Base-by-base conservation (phyloP, 1,284 basidiomycete species). In the Ganoderma meredithae region DNA sequence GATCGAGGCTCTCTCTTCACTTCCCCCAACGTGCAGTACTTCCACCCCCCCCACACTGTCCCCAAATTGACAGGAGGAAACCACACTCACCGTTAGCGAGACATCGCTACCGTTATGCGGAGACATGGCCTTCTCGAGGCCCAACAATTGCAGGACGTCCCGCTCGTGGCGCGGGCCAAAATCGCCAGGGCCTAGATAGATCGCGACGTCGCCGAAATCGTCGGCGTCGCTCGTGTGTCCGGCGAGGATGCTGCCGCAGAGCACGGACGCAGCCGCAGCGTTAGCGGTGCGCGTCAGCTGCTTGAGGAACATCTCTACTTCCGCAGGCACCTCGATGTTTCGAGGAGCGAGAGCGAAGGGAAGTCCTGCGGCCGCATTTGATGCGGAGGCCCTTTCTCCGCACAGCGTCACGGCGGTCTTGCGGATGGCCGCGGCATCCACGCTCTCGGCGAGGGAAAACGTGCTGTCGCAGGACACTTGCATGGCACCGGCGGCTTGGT, bases 181-280 rank as follows among this genome's bases (percentile, higher is more conserved):
- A 12, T 72, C 66, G 12, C 83, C 84, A 10, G 71, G 66, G 7
- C 86, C 85, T 3, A 89, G 79, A 83, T 83, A 87, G 41, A 88
- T 62, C 1, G 81, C 85, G 31, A 87, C 74, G 68, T 89, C 87
- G 2, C 83, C 83, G 59, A 81, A 85, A 63, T 89, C 87, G 69
- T 88, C 87, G 68, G 82, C 83, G 69, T 90, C 88, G 72, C 83
- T 87, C 15, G 81, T 77, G 56, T 81, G 80, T 1, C 88, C 88
- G 0, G 83, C 84, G 19, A 89, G 81, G 58, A 89, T 78, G 73
- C 86, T 88, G 15, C 84, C 83, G 73, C 82, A 85, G 12, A 79
- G 75, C 22, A 80, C 75, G 19, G 81, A 78, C 44, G 75, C 76
- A 0, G 87, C 84, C 5, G 80, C 77, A 1, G 71, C 72, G 56